Conservation (phyloP, 116 monocot species). For the Papilionanthe hybrid region DNA sequence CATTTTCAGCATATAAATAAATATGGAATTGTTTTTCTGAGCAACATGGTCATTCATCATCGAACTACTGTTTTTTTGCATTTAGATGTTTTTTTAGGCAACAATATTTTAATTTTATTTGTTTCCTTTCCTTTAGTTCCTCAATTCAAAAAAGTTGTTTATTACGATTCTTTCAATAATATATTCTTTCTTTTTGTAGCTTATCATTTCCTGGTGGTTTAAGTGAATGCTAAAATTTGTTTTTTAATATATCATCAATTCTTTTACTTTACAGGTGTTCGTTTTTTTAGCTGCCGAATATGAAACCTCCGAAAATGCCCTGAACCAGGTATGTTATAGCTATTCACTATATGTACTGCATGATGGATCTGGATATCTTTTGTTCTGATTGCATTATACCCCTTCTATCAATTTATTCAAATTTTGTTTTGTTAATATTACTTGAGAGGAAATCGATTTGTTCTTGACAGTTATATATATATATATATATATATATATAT, state of each 20-base stretch:
- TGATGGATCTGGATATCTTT: neutral
- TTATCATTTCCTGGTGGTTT: neutral
- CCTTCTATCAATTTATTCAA: neutral
- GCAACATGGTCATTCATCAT: no score
- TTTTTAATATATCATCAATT: neutral
- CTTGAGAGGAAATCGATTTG: neutral
- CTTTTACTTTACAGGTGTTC: conserved; percentile 57
- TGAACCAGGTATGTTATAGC: conserved; percentile 63
- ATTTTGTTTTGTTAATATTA: neutral
- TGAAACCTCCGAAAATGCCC: conserved; percentile 66
- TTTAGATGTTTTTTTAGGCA: neutral
- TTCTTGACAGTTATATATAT: neutral
- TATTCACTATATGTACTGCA: neutral
- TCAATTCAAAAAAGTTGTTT: neutral
- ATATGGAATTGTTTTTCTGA: neutral
- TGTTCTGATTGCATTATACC: neutral
- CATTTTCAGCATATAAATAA: conserved; percentile 1
- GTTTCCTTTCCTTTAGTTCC: neutral
- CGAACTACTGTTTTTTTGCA: neutral
- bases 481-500: no score
- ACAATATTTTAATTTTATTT: conserved; percentile 1
- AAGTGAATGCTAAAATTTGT: neutral
- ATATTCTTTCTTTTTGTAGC: neutral
- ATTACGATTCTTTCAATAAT: neutral
- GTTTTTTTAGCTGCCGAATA: conserved; percentile 92